These are phyloP conservation scores for Magnolia kwangsiensis DNA, from an alignment of 164 flowering plant species.

Conservation along the genomic window DNA sequence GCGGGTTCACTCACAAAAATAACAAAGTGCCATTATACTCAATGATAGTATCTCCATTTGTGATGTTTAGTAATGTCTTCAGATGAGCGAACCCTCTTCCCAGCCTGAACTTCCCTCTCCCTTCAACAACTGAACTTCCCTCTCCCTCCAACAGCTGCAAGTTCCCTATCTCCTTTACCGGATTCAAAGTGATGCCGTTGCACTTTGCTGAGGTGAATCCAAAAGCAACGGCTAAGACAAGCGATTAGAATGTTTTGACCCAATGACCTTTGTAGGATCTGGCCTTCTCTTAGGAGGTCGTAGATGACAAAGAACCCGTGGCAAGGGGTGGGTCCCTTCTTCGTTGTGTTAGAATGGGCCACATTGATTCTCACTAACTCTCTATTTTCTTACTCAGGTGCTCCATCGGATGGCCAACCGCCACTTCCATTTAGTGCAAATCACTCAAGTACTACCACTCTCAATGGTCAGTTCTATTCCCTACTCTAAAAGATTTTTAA, in stretches of 20 bases:
- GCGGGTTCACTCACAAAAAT: slow-evolving; percentile 9
- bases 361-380: slow-evolving; percentile 6
- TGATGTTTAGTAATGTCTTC: slow-evolving; percentile 18
- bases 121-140: slow-evolving; percentile 38
- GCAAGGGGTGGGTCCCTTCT: slow-evolving; percentile 13
- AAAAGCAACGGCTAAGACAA: slow-evolving; percentile 24
- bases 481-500: too few relatives aligned
- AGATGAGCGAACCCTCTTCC: slow-evolving; percentile 33
- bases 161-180: slow-evolving; percentile 13
- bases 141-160: slow-evolving; percentile 37
- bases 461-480: not conserved
- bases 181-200: slow-evolving; percentile 29
- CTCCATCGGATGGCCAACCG: too few relatives aligned
- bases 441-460: not conserved
- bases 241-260: slow-evolving; percentile 16
- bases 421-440: not conserved
- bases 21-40: slow-evolving; percentile 15
- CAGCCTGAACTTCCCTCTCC: slow-evolving; percentile 33
- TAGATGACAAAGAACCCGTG: slow-evolving; percentile 26
- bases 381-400: too few relatives aligned
- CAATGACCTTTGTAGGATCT: slow-evolving; percentile 29
- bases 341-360: slow-evolving; percentile 21
- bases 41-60: slow-evolving; percentile 29
- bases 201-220: slow-evolving; percentile 16
- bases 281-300: slow-evolving; percentile 32